A percentile compares a stretch with the other conserved stretches of the same genome.
Evolutionary conservation across 768 basidiomycete species (phyloP).

Genomic region (Boletus bicolor): DNA sequence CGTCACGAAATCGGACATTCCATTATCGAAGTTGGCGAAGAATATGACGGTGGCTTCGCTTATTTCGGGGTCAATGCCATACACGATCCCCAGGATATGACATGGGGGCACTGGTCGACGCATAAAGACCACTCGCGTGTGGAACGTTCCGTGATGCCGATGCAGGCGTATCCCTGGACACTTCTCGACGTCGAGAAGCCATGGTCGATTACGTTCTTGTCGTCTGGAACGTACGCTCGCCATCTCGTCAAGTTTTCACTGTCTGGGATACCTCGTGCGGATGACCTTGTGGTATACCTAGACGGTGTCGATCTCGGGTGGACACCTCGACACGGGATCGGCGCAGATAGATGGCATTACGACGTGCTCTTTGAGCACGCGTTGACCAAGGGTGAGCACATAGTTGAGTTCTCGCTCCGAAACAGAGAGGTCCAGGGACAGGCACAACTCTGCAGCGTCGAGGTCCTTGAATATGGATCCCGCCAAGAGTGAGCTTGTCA

Average conservation of each 20-base stretch:
- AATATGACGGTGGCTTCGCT: slow-evolving; percentile 75
- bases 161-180: slow-evolving; percentile 76
- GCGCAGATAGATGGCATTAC: slow-evolving; percentile 75
- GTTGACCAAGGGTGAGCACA: slow-evolving; percentile 52
- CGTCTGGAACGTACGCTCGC: slow-evolving; percentile 60
- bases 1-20: slow-evolving; percentile 82
- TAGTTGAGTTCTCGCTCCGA: slow-evolving; percentile 54
- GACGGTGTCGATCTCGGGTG: slow-evolving; percentile 62
- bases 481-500: slow-evolving; percentile 47
- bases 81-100: slow-evolving; percentile 41
- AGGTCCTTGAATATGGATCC: slow-evolving; percentile 69
- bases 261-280: slow-evolving; percentile 57
- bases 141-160: slow-evolving; percentile 70
- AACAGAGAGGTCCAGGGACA: slow-evolving; percentile 45
- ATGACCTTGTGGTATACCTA: slow-evolving; percentile 54
- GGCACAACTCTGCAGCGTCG: slow-evolving; percentile 76
- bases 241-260: slow-evolving; percentile 69
- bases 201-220: slow-evolving; percentile 59
- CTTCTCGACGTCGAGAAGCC: slow-evolving; percentile 57
- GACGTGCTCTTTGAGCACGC: slow-evolving; percentile 45
- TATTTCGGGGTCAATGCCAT: slow-evolving; percentile 72
- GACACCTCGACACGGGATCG: slow-evolving; percentile 48
- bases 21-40: slow-evolving; percentile 75
- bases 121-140: slow-evolving; percentile 37
- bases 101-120: slow-evolving; percentile 75